Evolutionary conservation across 352 stramenopile species (phyloP).

Genomic region (Pythium sp.): DNA sequence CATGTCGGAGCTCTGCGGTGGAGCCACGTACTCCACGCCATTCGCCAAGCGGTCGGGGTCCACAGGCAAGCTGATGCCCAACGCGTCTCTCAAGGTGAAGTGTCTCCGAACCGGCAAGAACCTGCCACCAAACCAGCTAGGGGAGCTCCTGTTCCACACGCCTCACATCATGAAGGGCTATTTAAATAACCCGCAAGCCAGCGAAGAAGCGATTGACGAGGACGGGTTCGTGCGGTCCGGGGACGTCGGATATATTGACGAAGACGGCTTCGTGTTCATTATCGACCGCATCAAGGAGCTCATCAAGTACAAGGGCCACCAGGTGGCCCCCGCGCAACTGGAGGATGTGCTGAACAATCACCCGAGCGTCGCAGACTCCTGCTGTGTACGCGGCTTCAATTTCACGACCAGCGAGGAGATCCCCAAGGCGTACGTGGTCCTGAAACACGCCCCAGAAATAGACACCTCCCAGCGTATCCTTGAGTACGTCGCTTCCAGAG

Average conservation of each 20-base stretch:
- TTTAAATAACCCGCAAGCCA: conserved; percentile 86
- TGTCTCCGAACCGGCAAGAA: conserved; percentile 33
- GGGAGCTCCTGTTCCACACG: conserved; percentile 74
- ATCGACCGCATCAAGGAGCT: conserved; percentile 93
- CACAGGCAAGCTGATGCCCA: conserved; percentile 30
- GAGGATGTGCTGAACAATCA: conserved; percentile 90
- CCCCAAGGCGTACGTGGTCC: conserved; percentile 90
- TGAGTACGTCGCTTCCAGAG: conserved; percentile 73
- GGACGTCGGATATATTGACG: conserved; percentile 90
- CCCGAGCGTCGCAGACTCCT: conserved; percentile 38
- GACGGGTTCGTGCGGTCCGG: conserved; percentile 88
- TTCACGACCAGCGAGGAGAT: conserved; percentile 76
- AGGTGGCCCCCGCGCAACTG: conserved; percentile 90
- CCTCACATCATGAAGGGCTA: conserved; percentile 55
- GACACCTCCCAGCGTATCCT: conserved; percentile 23
- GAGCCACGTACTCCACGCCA: conserved; percentile 4
- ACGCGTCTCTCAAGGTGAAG: conserved; percentile 37
- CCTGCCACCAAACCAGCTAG: conserved; percentile 26
- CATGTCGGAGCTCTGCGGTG: conserved; percentile 40
- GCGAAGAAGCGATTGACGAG: conserved; percentile 59
- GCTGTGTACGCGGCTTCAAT: conserved; percentile 50
- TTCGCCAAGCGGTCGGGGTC: conserved; percentile 15
- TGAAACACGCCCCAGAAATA: conserved; percentile 34
- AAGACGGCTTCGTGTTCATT: conserved; percentile 92
- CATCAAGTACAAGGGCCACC: conserved; percentile 95